These are phyloP conservation scores for Juglanconis juglandina DNA, from an alignment of 2,329 filamentous ascomycete species.

Conservation along the genomic window DNA sequence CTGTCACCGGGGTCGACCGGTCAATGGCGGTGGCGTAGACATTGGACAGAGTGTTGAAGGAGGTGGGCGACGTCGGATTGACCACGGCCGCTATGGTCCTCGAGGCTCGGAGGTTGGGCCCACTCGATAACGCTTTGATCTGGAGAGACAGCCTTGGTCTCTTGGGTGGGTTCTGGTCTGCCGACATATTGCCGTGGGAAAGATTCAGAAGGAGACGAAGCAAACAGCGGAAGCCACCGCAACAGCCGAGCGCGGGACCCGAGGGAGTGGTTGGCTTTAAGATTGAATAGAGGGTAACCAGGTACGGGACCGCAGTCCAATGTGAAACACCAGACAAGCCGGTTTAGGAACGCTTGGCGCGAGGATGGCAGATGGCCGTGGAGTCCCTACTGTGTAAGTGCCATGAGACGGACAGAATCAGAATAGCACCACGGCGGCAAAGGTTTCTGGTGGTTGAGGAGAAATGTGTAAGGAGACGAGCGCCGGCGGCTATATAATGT, in stretches of 20 bases:
- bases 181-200: slow-evolving; percentile 16
- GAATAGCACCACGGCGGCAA: not conserved
- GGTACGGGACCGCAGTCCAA: slow-evolving; percentile 1
- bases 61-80: slow-evolving; percentile 57
- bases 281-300: not conserved
- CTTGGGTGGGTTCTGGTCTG: slow-evolving; percentile 35
- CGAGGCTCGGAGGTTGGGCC: slow-evolving; percentile 35
- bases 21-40: slow-evolving; percentile 62
- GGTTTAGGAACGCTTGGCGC: not conserved
- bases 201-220: too few species aligned
- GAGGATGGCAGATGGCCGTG: not conserved
- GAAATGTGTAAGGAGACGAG: not conserved
- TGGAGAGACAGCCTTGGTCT: slow-evolving; percentile 53
- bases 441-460: not conserved
- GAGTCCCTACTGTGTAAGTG: not conserved
- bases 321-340: slow-evolving; percentile 13
- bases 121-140: slow-evolving; percentile 39
- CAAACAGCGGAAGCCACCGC: not conserved
- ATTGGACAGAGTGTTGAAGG: slow-evolving; percentile 65
- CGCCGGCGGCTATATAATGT: slow-evolving; percentile 16
- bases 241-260: not conserved
- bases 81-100: slow-evolving; percentile 44
- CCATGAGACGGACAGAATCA: not conserved
- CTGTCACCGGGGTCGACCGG: slow-evolving; percentile 50
- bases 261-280: slow-evolving; percentile 1